Base-by-base conservation (phyloP, 2,329 filamentous ascomycete genomes). In the Alternaria metachromatica region DNA sequence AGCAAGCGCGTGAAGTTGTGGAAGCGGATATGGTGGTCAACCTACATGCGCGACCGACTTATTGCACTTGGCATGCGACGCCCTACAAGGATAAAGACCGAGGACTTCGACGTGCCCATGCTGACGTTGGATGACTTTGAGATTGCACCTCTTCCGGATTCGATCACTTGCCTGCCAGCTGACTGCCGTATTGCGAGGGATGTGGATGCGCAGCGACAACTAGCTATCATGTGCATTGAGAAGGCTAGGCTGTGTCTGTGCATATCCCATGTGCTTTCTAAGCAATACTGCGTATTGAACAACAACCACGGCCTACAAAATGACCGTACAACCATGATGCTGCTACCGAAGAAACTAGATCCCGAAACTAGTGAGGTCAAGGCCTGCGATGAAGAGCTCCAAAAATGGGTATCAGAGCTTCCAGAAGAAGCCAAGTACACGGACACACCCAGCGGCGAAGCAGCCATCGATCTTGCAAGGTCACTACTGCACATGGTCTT, bases 21-120 rank as follows among this genome's bases (percentile, higher is more conserved):
- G 92, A 97, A 97, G 82, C 87, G 94, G 57, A 96, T 97, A 71
- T 98, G 95, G 95, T 98, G 95, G 95, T 97, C 92, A 30, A 96
- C 93, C 67, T 97, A 97, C 76, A 97, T 97, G 89, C 90, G 94
- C 58, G 95, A 98, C 80, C 91, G 94, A 53, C 86, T 97, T 45
- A 94, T 97, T 67, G 95, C 95, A 2, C 84, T 98, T 12, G 95
- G 95, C 60, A 97, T 97, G 94, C 89, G 95, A 60, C 89, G 95
- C 58, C 94, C 94, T 5, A 97, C 94, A 43, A 87, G 94, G 57
- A 96, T 97, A 80, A 96, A 96, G 84, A 90, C 94, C 64, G 92
- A 96, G 73, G 94, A 97, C 78, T 97, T 93, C 76, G 93, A 97
- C 76, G 94, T 97, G 28, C 93, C 94, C 1, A 96, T 97, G 92